phyloP scores from a whole-genome alignment of 495 filamentous ascomycete species.

The Penicillium cosmopolitanum region DNA sequence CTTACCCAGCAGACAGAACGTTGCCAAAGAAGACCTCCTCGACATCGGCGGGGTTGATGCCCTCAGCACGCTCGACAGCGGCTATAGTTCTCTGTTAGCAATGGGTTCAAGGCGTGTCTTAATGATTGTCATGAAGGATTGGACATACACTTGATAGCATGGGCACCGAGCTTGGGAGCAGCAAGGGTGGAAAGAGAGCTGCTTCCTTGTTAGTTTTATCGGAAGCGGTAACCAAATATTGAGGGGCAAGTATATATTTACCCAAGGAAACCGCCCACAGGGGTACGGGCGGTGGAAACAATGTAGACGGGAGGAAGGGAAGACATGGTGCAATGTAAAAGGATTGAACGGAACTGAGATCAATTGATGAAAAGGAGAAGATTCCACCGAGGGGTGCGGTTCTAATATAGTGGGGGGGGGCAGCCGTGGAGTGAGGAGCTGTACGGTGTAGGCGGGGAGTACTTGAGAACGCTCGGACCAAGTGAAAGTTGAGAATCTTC shows the following conservation, averaged over 20 bases:
- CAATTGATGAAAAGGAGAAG: conserved; percentile 6
- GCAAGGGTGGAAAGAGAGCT: conserved; percentile 84
- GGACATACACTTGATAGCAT: conserved; percentile 83
- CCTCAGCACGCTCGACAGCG: conserved; percentile 82
- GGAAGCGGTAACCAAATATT: too few relatives aligned
- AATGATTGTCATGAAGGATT: not conserved
- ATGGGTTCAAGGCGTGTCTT: conserved; percentile 7
- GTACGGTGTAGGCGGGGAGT: conserved; percentile 40
- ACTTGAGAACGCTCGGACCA: conserved; percentile 35
- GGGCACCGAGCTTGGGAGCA: conserved; percentile 84
- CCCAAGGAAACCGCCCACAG: conserved; percentile 92
- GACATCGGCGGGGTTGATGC: conserved; percentile 81
- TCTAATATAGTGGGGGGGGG: conserved; percentile 13
- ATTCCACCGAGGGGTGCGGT: conserved; percentile 11
- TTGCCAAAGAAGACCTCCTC: conserved; percentile 98
- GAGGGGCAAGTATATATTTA: conserved; percentile 39
- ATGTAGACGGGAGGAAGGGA: conserved; percentile 88
- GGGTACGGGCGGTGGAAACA: conserved; percentile 87
- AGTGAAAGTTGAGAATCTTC: conserved; percentile 25
- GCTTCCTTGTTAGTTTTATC: conserved; percentile 5
- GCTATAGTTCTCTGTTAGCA: conserved; percentile 51
- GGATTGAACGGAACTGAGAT: too few relatives aligned
- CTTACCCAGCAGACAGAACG: conserved; percentile 92
- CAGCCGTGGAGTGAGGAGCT: conserved; percentile 28
- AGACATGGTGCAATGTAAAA: conserved; percentile 37